Conservation (phyloP, 208 protist genomes). For the Leishmania amazonensis region DNA sequence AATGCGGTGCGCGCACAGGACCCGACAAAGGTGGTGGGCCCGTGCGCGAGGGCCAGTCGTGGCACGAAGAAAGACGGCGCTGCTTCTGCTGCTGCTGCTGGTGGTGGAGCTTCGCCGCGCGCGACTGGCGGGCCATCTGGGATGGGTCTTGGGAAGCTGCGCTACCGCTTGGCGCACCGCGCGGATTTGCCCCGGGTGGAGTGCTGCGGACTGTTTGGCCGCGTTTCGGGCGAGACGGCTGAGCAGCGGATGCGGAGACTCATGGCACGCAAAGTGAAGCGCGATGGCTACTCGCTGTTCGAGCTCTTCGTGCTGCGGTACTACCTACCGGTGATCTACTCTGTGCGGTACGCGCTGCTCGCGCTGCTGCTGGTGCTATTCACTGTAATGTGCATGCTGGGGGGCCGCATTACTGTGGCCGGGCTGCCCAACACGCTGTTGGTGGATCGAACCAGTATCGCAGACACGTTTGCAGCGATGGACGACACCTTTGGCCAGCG, state of each 20-base stretch:
- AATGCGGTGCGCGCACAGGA: slow-evolving; percentile 42
- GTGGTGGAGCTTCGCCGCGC: not conserved
- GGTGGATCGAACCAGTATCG: slow-evolving; percentile 7
- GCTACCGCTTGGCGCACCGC: slow-evolving; percentile 35
- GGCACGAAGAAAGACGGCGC: not conserved
- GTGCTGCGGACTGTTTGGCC: slow-evolving; percentile 41
- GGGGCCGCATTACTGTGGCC: slow-evolving; percentile 26
- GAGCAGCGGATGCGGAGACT: slow-evolving; percentile 41
- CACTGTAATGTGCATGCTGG: slow-evolving; percentile 29
- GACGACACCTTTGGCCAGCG: slow-evolving; percentile 40
- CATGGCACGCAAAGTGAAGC: slow-evolving; percentile 34
- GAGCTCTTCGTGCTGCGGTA: slow-evolving; percentile 37
- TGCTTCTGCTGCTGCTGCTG: not conserved
- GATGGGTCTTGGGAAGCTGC: slow-evolving; percentile 36
- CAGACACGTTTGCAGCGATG: slow-evolving; percentile 25
- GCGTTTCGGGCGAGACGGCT: slow-evolving; percentile 26
- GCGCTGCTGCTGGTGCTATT: slow-evolving; percentile 30
- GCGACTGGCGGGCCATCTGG: slow-evolving; percentile 30
- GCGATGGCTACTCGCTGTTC: slow-evolving; percentile 46
- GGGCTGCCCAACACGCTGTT: slow-evolving; percentile 38
- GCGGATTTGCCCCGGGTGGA: slow-evolving; percentile 7
- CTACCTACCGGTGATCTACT: slow-evolving; percentile 28
- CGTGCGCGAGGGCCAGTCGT: not conserved
- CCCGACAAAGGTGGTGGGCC: slow-evolving; percentile 26
- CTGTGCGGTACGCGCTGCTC: slow-evolving; percentile 26